Percentiles rank a stretch among this genome's conserved stretches.
Conservation (phyloP, 2,329 filamentous ascomycete genomes). For the Cladosporium phlei region DNA sequence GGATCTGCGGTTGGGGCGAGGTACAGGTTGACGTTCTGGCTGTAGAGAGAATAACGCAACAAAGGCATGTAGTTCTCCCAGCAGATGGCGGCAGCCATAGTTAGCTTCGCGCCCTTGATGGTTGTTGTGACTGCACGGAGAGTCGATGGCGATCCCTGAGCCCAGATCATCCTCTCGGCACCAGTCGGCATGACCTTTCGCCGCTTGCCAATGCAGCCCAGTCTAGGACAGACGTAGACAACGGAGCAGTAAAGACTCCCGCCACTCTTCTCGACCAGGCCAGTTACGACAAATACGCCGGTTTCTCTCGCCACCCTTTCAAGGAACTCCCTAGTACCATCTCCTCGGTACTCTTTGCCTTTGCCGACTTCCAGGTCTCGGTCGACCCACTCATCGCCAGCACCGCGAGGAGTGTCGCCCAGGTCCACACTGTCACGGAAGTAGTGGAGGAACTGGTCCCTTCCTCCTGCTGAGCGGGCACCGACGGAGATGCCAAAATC, state of each 20-base stretch:
- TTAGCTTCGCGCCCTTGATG: slow-evolving; percentile 74
- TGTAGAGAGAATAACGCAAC: slow-evolving; percentile 75
- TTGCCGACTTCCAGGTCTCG: slow-evolving; percentile 52
- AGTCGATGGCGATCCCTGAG: slow-evolving; percentile 73
- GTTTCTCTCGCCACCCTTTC: slow-evolving; percentile 72
- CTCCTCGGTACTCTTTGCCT: slow-evolving; percentile 52
- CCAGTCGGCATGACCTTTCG: slow-evolving; percentile 92
- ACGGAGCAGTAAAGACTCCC: slow-evolving; percentile 80
- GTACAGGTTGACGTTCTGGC: slow-evolving; percentile 87
- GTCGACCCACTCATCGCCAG: slow-evolving; percentile 66
- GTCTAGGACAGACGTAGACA: slow-evolving; percentile 72
- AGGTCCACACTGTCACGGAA: slow-evolving; percentile 76
- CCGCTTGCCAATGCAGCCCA: slow-evolving; percentile 75
- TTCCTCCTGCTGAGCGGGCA: slow-evolving; percentile 60
- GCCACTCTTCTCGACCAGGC: slow-evolving; percentile 72
- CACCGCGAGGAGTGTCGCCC: slow-evolving; percentile 69
- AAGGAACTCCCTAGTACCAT: slow-evolving; percentile 74
- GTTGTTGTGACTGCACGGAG: slow-evolving; percentile 72
- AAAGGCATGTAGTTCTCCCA: slow-evolving; percentile 98
- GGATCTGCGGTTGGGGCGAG: slow-evolving; percentile 85
- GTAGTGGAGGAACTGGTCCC: slow-evolving; percentile 78
- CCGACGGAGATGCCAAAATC: slow-evolving; percentile 73
- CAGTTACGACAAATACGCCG: slow-evolving; percentile 75
- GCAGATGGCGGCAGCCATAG: slow-evolving; percentile 82
- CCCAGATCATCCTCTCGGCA: slow-evolving; percentile 80